phyloP scores from a whole-genome alignment of 164 flowering plant species.

The Macadamia integrifolia region DNA sequence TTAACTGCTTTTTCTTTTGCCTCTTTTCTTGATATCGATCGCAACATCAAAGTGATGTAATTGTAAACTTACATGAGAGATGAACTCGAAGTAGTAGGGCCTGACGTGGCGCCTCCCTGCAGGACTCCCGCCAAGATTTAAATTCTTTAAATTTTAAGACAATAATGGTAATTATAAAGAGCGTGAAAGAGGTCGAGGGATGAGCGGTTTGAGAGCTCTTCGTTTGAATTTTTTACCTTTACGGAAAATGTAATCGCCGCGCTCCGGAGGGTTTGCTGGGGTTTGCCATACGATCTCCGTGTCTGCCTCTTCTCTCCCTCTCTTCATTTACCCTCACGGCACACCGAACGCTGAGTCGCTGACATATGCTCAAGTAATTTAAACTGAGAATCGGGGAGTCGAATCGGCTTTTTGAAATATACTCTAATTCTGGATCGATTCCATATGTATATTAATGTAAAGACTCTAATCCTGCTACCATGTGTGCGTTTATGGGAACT shows the following conservation, averaged over 20 bases:
- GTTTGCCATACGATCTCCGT: slow-evolving; percentile 88
- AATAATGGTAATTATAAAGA: not conserved
- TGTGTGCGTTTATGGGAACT: too few species aligned
- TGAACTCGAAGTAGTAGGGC: slow-evolving; percentile 96
- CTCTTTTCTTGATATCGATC: too few species aligned
- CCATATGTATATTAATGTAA: too few species aligned
- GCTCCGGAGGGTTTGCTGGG: slow-evolving; percentile 75
- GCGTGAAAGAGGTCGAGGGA: not conserved
- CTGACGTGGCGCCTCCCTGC: slow-evolving; percentile 82
- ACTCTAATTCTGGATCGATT: too few species aligned
- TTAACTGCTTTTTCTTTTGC: not conserved
- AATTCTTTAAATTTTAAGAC: not conserved
- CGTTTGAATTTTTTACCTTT: slow-evolving; percentile 42
- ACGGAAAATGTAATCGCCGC: slow-evolving; percentile 66
- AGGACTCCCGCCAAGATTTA: slow-evolving; percentile 22
- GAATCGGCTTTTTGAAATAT: too few species aligned
- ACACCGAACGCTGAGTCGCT: too few species aligned
- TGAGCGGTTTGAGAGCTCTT: not conserved
- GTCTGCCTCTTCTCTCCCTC: slow-evolving; percentile 17
- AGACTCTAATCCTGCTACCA: too few species aligned
- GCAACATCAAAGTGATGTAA: too few species aligned
- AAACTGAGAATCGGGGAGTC: too few species aligned
- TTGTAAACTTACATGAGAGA: slow-evolving; percentile 33
- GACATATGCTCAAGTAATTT: too few species aligned
- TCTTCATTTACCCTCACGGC: slow-evolving; percentile 22